Conservation (phyloP, 2,329 filamentous ascomycete species). For the Aspergillus neoniger region DNA sequence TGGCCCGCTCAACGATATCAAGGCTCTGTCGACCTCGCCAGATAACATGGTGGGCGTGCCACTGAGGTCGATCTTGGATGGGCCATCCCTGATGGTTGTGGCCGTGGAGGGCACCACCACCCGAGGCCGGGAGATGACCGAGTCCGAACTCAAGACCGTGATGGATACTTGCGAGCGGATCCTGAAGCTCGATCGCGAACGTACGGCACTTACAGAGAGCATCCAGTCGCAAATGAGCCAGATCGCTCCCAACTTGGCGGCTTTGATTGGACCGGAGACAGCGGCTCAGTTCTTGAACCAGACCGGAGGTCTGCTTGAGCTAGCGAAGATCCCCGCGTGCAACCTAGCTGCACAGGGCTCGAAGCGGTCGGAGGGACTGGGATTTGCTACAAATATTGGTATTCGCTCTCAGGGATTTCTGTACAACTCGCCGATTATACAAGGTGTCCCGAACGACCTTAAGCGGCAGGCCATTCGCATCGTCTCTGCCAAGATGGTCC, state of each 20-base stretch:
- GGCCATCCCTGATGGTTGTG: constrained; percentile 91
- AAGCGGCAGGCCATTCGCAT: constrained; percentile 95
- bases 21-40: constrained; percentile 71
- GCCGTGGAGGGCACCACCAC: constrained; percentile 92
- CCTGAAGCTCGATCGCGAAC: constrained; percentile 82
- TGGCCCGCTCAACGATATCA: constrained; percentile 86
- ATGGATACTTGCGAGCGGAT: constrained; percentile 82
- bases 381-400: constrained; percentile 89
- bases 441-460: constrained; percentile 78
- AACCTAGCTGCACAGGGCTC: constrained; percentile 90
- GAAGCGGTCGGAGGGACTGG: constrained; percentile 77
- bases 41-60: constrained; percentile 76
- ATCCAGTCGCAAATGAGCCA: constrained; percentile 96
- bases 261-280: constrained; percentile 85
- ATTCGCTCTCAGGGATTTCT: constrained; percentile 90
- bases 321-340: constrained; percentile 90
- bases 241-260: constrained; percentile 91
- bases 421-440: constrained; percentile 87
- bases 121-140: constrained; percentile 73
- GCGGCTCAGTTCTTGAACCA: constrained; percentile 96
- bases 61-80: constrained; percentile 79
- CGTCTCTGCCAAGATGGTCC: constrained; percentile 85
- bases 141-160: constrained; percentile 73
- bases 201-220: constrained; percentile 84
- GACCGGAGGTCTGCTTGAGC: constrained; percentile 80